A percentile compares a stretch with the other conserved stretches of the same genome.
phyloP scores from a whole-genome alignment of 2,329 filamentous ascomycete genomes.

The Sphaceloma murrayae region DNA sequence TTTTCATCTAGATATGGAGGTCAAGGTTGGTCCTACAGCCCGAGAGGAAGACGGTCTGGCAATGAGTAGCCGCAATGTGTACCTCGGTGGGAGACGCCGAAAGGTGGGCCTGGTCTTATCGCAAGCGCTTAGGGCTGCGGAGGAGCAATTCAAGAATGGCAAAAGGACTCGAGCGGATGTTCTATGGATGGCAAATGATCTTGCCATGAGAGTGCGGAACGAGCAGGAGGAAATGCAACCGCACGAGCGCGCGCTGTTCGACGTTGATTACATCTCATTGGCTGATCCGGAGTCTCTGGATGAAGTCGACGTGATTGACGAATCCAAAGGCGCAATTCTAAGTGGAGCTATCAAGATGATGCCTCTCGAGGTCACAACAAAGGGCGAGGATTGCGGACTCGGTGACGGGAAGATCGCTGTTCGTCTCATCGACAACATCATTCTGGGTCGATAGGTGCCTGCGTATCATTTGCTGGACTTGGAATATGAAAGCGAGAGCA shows the following conservation, averaged over 20 bases:
- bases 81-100: slow-evolving; percentile 68
- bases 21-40: slow-evolving; percentile 64
- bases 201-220: slow-evolving; percentile 46
- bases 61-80: slow-evolving; percentile 87
- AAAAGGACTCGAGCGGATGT: slow-evolving; percentile 53
- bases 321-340: slow-evolving; percentile 63
- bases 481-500: too few species aligned
- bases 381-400: slow-evolving; percentile 60
- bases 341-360: slow-evolving; percentile 89
- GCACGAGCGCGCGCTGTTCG: slow-evolving; percentile 57
- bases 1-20: slow-evolving; percentile 67
- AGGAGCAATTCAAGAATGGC: slow-evolving; percentile 51
- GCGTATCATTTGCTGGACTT: too few species aligned
- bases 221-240: slow-evolving; percentile 55
- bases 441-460: too few species aligned
- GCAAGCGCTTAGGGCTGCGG: slow-evolving; percentile 59
- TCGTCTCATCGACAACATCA: slow-evolving; percentile 87
- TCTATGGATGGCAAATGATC: slow-evolving; percentile 57
- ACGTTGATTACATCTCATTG: slow-evolving; percentile 87
- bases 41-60: slow-evolving; percentile 76
- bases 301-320: slow-evolving; percentile 64
- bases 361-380: slow-evolving; percentile 57
- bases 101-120: slow-evolving; percentile 62
- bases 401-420: slow-evolving; percentile 68
- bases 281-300: slow-evolving; percentile 76